Base-by-base conservation (phyloP, 257 asterid genomes). In the Nicotiana attenuata region DNA sequence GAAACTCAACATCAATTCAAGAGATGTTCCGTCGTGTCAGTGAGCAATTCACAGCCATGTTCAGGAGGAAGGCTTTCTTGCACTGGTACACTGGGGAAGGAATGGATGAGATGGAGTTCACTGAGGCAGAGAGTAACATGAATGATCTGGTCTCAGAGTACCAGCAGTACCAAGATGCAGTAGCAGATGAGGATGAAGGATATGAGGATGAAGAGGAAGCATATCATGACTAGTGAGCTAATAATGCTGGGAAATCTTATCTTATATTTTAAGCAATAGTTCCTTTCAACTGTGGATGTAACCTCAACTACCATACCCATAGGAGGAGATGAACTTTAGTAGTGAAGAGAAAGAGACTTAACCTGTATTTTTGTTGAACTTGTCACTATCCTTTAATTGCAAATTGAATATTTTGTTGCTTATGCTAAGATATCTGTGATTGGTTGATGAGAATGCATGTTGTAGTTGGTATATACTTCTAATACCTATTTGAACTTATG, bases 151-250 rank as follows among this genome's bases (percentile, higher is more conserved):
- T 84, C 14, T 84, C 87, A 1, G 87, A 84, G 41, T 84, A 84
- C 52, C 87, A 84, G 69, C 87, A 84, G 63, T 84, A 84, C 19
- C 87, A 84, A 59, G 87, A 84, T 76, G 87, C 87, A 45, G 82
- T 83, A 17, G 87, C 87, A n/a, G 87, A 84, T 55, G 89, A 86
- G 69, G 87, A 86, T 26, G 84, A 80, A 6, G 87, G 50, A 33
- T 81, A 65, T 13, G 84, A 86, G 84, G 85, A 84, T 3, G 85
- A 85, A 59, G 88, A 85, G 9, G 56, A 47, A 26, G 87, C 82
- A 20, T 66, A 56, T 52, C 64, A 65, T 6, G 83, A 80, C 17
- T 80, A 64, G 35, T 80, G 31, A 6, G 68, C 41, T 61, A 19
- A 7, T 78, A 14, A 7, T 78, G 10, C 24, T 6, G 10, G 50